Evolutionary conservation across 179 eudicot genomes (phyloP).

Genomic region (Actinidia chinensis): DNA sequence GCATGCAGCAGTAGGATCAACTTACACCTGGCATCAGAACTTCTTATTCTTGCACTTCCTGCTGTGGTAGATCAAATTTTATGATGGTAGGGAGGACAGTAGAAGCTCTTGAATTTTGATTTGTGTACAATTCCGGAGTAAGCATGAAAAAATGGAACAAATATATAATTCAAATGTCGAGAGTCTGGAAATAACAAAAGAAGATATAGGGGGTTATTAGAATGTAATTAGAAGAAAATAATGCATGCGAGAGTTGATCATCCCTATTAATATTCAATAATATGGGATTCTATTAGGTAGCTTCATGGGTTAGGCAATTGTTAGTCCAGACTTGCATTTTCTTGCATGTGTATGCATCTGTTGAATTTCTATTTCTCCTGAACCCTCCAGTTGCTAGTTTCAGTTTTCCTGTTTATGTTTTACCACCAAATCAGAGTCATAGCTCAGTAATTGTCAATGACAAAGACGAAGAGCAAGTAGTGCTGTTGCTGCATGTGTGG

Average conservation of each 20-base stretch:
- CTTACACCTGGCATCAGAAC: neutral
- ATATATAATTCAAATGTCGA: neutral
- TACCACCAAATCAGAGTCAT: neutral
- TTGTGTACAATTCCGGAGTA: neutral
- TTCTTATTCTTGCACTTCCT: neutral
- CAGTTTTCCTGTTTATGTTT: neutral
- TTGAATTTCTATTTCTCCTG: neutral
- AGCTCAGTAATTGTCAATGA: conserved; percentile 10
- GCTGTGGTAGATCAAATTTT: too few species aligned
- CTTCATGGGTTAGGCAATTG: neutral
- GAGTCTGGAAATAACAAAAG: neutral
- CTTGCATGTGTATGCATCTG: neutral
- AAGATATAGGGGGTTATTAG: neutral
- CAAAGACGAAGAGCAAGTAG: conserved; percentile 94
- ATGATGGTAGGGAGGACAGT: neutral
- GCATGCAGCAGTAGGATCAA: neutral
- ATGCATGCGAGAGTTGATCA: neutral
- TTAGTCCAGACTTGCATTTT: neutral
- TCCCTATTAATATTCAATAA: neutral
- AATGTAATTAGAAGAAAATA: neutral
- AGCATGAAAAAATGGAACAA: neutral
- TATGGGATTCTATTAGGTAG: neutral
- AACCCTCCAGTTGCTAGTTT: conserved; percentile 3
- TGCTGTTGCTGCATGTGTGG: conserved; percentile 51
- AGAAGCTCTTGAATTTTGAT: conserved; percentile 1